Evolutionary conservation across 148 eudicot species (phyloP), one percentile per base, ranked within the genome.

Genomic region (Pouteria glomerata): DNA sequence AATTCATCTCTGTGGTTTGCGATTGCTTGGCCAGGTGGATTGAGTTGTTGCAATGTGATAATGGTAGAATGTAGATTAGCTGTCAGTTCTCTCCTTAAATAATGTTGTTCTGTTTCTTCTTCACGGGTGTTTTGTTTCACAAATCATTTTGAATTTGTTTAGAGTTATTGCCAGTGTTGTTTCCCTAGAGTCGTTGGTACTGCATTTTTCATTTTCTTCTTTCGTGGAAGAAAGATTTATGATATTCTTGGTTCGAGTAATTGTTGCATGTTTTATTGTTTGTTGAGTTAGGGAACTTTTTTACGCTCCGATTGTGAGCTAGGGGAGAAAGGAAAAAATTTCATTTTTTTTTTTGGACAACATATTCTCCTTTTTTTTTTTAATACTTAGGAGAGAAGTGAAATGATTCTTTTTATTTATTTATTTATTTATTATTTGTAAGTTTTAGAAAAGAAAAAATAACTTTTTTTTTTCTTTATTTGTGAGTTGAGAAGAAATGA

Each of bases 31-130:
- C 16, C 19, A 18, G 42, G 19, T 60, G 64, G 42, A 30, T 34
- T 34, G 42, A 8, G 23, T 34, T 8, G 24, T 69, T 56, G 61
- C 24, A 14, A 29, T 67, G 72, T 37, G 6, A 24, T 24, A 6
- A 69, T 26, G 14, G 63, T 69, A 37, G 61, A 26, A 23, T n/a
- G n/a, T 60, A 60, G 64, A 24, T 55, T 60, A 33, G 23, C 21
- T 31, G 1, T 13, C 30, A 21, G 62, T 60, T 60, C 37, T 60
- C 42, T 31, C 12, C 5, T 33, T 31, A 18, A 33, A 6, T 33
- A 60, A 33, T 0, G 24, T 34, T 19, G 30, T 33, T 15, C 23
- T 60, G 39, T 19, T 60, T 5, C 23, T 33, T 33, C 34, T 60
- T 23, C 10, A 23, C 6, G 23, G 42, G 19, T 30, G 23, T 23